phyloP scores from a whole-genome alignment of 345 rosid species.

The Bruguiera parviflora region DNA sequence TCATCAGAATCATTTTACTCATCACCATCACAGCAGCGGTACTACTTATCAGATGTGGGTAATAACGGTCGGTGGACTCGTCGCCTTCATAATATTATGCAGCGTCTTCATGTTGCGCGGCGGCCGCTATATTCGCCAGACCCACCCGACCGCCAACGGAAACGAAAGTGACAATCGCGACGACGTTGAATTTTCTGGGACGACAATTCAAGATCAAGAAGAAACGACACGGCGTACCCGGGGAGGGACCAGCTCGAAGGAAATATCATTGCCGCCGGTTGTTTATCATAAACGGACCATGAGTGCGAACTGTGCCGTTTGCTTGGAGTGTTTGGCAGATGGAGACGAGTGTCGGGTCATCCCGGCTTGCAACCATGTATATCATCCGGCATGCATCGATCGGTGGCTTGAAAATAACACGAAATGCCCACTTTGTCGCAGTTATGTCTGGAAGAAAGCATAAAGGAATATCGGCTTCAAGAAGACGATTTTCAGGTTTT shows the following conservation, averaged over 20 bases:
- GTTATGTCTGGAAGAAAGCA: no score
- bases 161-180: neutral
- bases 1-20: no score
- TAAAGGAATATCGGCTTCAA: no score
- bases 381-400: neutral
- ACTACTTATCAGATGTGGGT: neutral
- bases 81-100: neutral
- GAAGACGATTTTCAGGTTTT: no score
- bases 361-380: neutral
- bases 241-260: neutral
- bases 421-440: slow-evolving; percentile 1
- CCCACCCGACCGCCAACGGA: neutral
- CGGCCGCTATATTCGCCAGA: neutral
- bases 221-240: neutral
- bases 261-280: neutral
- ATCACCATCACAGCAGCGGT: neutral
- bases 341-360: neutral
- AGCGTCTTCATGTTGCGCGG: neutral
- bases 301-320: neutral
- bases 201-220: neutral
- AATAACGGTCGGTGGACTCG: neutral
- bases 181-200: neutral
- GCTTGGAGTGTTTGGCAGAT: neutral
- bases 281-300: no score
- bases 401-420: neutral